These are phyloP conservation scores for Jackrogersella multiformis DNA, from an alignment of 495 filamentous ascomycete genomes.

Conservation along the genomic window DNA sequence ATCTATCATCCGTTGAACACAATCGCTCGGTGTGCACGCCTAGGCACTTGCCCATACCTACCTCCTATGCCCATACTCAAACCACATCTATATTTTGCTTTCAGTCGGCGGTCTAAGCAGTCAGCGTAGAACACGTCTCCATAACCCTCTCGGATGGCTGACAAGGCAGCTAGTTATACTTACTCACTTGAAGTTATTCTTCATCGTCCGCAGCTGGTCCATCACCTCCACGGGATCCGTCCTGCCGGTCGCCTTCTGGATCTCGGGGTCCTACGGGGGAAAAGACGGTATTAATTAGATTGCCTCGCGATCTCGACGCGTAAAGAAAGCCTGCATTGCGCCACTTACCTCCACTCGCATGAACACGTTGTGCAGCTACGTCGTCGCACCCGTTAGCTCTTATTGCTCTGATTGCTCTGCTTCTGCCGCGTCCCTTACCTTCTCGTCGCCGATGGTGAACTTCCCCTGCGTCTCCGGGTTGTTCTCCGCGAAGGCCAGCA, in stretches of 20 bases:
- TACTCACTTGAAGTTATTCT: conserved; percentile 81
- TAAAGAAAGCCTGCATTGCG: neutral
- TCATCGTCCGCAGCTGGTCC: conserved; percentile 87
- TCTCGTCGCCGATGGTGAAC: conserved; percentile 97
- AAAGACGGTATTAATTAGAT: conserved; percentile 16
- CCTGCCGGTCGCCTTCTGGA: conserved; percentile 86
- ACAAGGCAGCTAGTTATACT: no score
- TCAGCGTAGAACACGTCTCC: conserved; percentile 11
- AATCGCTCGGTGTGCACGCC: no score
- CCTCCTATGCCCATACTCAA: no score
- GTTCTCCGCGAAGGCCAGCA: conserved; percentile 77
- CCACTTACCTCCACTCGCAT: conserved; percentile 85
- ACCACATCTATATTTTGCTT: conserved; percentile 41
- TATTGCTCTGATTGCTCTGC: neutral
- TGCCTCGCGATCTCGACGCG: no score
- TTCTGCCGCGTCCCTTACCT: conserved; percentile 62
- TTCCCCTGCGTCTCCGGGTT: conserved; percentile 92
- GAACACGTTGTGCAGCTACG: conserved; percentile 92
- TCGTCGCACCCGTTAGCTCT: conserved; percentile 6
- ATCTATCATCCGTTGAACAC: no score
- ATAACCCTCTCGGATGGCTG: neutral
- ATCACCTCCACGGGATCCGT: conserved; percentile 88
- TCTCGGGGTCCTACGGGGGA: conserved; percentile 72
- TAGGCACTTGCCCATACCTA: no score
- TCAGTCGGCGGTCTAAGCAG: conserved; percentile 34